Evolutionary conservation across 495 filamentous ascomycete genomes (phyloP).

Genomic region (Daldinia childiae): DNA sequence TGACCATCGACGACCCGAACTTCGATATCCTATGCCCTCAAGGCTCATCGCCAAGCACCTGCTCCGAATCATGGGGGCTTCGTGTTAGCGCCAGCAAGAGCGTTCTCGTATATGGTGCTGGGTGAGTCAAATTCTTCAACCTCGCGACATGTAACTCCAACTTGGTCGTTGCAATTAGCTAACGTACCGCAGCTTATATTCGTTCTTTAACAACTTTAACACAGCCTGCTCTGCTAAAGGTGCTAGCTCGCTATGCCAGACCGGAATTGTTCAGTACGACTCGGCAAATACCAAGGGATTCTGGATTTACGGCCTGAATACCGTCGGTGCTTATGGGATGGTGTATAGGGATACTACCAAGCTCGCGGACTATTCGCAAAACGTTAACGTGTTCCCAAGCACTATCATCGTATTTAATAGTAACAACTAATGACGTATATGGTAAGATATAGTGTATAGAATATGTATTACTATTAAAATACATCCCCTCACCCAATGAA

Average conservation of each 20-base stretch:
- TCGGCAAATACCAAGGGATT: constrained; percentile 60
- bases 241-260: constrained; percentile 66
- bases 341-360: constrained; percentile 58
- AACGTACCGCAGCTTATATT: constrained; percentile 56
- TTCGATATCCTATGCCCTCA: constrained; percentile 59
- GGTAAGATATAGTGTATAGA: background rate
- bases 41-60: constrained; percentile 40
- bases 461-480: background rate
- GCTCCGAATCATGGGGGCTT: constrained; percentile 64
- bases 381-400: constrained; percentile 63
- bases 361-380: constrained; percentile 61
- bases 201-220: constrained; percentile 66
- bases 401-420: constrained; percentile 61
- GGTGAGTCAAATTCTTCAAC: constrained; percentile 43
- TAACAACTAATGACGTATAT: constrained; percentile 12
- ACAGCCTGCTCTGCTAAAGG: constrained; percentile 52
- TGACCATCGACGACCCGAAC: constrained; percentile 73
- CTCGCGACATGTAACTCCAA: background rate
- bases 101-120: constrained; percentile 72
- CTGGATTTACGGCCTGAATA: constrained; percentile 62
- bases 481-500: background rate
- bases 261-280: constrained; percentile 61
- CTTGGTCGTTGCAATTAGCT: constrained; percentile 17
- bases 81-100: constrained; percentile 61
- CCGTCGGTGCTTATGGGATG: constrained; percentile 58